Percentiles rank a stretch among this genome's conserved stretches.
These are phyloP conservation scores for Penicillium sp. DNA, from an alignment of 2,329 filamentous ascomycete genomes.

Conservation along the genomic window DNA sequence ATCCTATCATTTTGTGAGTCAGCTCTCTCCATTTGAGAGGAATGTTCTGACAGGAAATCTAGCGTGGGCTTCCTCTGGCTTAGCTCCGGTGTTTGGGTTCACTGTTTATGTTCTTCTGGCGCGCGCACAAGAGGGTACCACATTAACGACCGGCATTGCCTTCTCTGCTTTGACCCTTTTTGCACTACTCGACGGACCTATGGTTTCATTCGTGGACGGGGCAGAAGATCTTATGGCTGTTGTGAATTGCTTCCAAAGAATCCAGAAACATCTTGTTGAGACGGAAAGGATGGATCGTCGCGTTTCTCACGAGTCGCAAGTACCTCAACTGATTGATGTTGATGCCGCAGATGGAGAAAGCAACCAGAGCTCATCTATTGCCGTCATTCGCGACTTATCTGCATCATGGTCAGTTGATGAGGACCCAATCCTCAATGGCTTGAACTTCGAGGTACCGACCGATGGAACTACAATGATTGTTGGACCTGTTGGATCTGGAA, in stretches of 20 bases:
- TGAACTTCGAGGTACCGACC: constrained; percentile 14
- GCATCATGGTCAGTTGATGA: constrained; percentile 19
- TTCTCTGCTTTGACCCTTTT: constrained; percentile 28
- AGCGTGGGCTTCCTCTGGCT: constrained; percentile 23
- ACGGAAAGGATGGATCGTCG: constrained; percentile 18
- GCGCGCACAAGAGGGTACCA: constrained; percentile 9
- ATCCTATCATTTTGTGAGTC: constrained; percentile 20
- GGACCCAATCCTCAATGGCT: constrained; percentile 16
- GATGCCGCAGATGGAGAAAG: not conserved
- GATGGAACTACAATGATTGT: constrained; percentile 21
- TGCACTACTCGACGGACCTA: constrained; percentile 22
- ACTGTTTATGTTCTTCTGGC: constrained; percentile 20
- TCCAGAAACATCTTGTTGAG: constrained; percentile 23
- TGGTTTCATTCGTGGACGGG: constrained; percentile 18
- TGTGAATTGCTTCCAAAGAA: constrained; percentile 25
- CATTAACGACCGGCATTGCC: constrained; percentile 20
- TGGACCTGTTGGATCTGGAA: constrained; percentile 27
- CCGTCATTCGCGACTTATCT: constrained; percentile 11
- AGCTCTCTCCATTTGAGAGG: not conserved
- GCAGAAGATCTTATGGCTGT: constrained; percentile 21
- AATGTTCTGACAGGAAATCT: constrained; percentile 1
- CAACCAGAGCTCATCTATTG: not conserved
- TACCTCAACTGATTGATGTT: constrained; percentile 5
- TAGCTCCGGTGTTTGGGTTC: constrained; percentile 23
- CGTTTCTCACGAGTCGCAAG: not conserved